Conservation (phyloP, 495 filamentous ascomycete genomes). For the Annulohypoxylon moriforme region DNA sequence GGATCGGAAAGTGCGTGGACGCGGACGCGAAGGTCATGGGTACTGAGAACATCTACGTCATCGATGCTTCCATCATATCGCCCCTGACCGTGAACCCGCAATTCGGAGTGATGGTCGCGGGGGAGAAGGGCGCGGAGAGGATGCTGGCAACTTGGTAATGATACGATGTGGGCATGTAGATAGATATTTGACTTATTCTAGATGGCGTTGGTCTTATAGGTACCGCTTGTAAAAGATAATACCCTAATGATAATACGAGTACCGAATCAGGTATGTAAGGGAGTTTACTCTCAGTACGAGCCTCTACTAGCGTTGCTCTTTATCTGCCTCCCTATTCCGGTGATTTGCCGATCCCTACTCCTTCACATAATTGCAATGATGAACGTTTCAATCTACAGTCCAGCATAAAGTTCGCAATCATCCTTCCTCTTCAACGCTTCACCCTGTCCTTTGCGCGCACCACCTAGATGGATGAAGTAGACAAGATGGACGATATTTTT, state of each 20-base stretch:
- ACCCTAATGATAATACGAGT: slow-evolving; percentile 7
- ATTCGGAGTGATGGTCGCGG: slow-evolving; percentile 55
- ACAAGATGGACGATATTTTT: neutral
- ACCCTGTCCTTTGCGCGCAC: neutral
- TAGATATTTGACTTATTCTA: slow-evolving; percentile 5
- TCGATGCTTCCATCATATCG: slow-evolving; percentile 54
- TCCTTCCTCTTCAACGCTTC: neutral
- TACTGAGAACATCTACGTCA: slow-evolving; percentile 51
- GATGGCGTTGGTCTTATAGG: neutral
- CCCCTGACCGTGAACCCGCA: slow-evolving; percentile 57
- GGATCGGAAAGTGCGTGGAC: slow-evolving; percentile 54
- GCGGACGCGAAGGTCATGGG: slow-evolving; percentile 50
- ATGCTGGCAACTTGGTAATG: slow-evolving; percentile 44
- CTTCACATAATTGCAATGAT: no score
- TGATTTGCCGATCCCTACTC: no score
- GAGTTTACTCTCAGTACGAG: neutral
- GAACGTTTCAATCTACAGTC: no score
- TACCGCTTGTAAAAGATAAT: slow-evolving; percentile 6
- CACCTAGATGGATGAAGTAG: neutral
- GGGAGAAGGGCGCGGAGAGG: slow-evolving; percentile 53
- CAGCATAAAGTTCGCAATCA: neutral
- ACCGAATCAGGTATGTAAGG: neutral
- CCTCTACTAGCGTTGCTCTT: neutral
- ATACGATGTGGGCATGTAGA: neutral
- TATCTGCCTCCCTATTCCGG: no score